Percentiles rank a stretch among this genome's conserved stretches.
Conservation (phyloP, 495 filamentous ascomycete species). For the Glutinoglossum americanum region DNA sequence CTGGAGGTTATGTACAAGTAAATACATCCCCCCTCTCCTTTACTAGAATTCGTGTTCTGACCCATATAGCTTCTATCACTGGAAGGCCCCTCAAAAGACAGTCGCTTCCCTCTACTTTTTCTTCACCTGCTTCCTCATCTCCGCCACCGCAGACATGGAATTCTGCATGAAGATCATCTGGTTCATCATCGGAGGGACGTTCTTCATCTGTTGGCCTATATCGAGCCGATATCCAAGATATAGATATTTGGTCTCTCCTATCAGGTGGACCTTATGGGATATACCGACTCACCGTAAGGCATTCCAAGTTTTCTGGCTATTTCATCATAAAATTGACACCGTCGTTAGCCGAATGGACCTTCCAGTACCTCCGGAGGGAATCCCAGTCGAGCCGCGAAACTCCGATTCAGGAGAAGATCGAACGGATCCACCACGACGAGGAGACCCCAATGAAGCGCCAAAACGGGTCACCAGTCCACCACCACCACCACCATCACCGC, state of each 20-base stretch:
- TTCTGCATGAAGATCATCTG: constrained; percentile 10
- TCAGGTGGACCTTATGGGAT: constrained; percentile 13
- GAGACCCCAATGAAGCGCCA: constrained; percentile 2
- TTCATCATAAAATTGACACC: background rate
- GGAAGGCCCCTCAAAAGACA: constrained; percentile 9
- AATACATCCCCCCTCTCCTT: background rate
- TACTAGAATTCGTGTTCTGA: background rate
- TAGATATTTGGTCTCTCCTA: constrained; percentile 10
- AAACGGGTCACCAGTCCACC: too few species aligned
- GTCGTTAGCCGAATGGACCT: constrained; percentile 18
- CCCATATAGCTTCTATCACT: constrained; percentile 10
- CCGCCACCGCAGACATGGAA: constrained; percentile 4
- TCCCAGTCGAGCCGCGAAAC: constrained; percentile 13
- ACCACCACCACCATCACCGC: too few species aligned
- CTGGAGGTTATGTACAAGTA: constrained; percentile 11
- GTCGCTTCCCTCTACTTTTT: constrained; percentile 6
- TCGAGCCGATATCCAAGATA: constrained; percentile 10
- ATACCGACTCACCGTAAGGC: constrained; percentile 11
- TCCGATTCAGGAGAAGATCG: constrained; percentile 11
- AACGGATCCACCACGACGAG: constrained; percentile 7
- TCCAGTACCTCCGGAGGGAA: constrained; percentile 17
- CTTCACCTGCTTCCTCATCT: constrained; percentile 5
- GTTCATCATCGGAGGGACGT: constrained; percentile 5
- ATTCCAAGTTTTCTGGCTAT: background rate
- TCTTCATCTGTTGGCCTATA: constrained; percentile 13